These are phyloP conservation scores for Clavispora fructus DNA, from an alignment of 805 yeast species.

Conservation along the genomic window DNA sequence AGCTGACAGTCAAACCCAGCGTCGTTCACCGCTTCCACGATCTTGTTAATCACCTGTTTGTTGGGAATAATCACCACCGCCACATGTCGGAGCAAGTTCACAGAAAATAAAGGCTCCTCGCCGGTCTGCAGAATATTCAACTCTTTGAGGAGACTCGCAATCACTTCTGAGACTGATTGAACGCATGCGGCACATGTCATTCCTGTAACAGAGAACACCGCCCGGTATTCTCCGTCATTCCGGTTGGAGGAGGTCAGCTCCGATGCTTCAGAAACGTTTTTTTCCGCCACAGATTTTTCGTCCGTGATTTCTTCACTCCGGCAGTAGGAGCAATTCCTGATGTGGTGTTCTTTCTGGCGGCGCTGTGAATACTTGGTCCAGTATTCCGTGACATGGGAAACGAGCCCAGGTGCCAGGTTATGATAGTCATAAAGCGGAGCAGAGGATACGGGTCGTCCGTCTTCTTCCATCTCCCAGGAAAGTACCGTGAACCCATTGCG, in stretches of 20 bases:
- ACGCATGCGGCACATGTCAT: slow-evolving; percentile 41
- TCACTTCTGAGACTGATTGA: slow-evolving; percentile 23
- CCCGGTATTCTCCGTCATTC: slow-evolving; percentile 29
- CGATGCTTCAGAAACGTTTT: slow-evolving; percentile 1
- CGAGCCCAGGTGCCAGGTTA: slow-evolving; percentile 5
- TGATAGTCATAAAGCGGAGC: not conserved
- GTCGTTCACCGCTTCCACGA: slow-evolving; percentile 23
- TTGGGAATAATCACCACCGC: slow-evolving; percentile 51
- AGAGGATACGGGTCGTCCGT: slow-evolving; percentile 10
- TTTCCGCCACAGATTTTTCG: slow-evolving; percentile 24
- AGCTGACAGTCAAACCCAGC: slow-evolving; percentile 44
- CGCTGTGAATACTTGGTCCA: slow-evolving; percentile 14
- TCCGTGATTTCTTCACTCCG: slow-evolving; percentile 18
- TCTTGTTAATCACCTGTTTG: slow-evolving; percentile 38
- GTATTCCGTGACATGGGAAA: not conserved
- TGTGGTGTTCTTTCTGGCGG: slow-evolving; percentile 26
- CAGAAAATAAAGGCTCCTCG: slow-evolving; percentile 35
- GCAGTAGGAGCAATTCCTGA: slow-evolving; percentile 40
- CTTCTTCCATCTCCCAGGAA: slow-evolving; percentile 27
- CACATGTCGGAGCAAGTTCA: slow-evolving; percentile 47
- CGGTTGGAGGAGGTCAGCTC: not conserved
- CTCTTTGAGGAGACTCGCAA: slow-evolving; percentile 19
- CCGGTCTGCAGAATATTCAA: slow-evolving; percentile 1
- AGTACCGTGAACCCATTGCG: slow-evolving; percentile 33
- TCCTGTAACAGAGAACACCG: slow-evolving; percentile 48